Conservation (phyloP, 306 rosid species). For the Neltuma alba region DNA sequence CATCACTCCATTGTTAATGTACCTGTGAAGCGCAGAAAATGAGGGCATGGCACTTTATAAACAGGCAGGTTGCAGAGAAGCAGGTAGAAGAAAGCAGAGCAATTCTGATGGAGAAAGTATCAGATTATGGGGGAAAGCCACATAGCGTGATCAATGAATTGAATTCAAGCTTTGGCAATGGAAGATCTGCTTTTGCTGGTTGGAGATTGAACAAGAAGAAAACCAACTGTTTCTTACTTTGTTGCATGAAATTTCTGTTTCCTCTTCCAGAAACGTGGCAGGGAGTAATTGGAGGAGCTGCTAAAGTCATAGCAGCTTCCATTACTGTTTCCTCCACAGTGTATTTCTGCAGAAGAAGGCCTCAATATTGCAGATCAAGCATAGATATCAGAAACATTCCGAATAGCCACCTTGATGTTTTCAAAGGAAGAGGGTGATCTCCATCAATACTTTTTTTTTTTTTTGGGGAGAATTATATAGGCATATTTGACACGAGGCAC, state of each 20-base stretch:
- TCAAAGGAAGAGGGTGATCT: conserved; percentile 37
- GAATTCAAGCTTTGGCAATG: conserved; percentile 36
- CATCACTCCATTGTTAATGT: neutral
- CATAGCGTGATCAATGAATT: conserved; percentile 37
- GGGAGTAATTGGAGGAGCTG: conserved; percentile 24
- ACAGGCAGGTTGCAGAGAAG: conserved; percentile 30
- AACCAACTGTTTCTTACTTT: neutral
- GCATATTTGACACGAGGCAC: neutral
- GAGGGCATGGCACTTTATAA: conserved; percentile 32
- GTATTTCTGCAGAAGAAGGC: conserved; percentile 11
- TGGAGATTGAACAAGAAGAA: conserved; percentile 20
- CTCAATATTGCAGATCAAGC: conserved; percentile 8
- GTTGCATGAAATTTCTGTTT: conserved; percentile 2
- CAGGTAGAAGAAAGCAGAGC: conserved; percentile 41
- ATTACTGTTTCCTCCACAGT: neutral
- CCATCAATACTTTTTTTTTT: neutral
- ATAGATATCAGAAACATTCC: neutral
- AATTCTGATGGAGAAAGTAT: conserved; percentile 30
- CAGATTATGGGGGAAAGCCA: conserved; percentile 34
- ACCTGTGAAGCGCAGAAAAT: conserved; percentile 29
- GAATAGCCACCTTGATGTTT: conserved; percentile 32
- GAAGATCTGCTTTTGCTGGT: neutral
- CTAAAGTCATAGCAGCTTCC: conserved; percentile 29
- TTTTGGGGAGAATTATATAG: neutral
- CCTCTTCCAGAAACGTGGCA: conserved; percentile 31